Percentiles rank a stretch among this genome's conserved stretches.
Conservation (phyloP, 805 yeast genomes). For the Candida maesae region DNA sequence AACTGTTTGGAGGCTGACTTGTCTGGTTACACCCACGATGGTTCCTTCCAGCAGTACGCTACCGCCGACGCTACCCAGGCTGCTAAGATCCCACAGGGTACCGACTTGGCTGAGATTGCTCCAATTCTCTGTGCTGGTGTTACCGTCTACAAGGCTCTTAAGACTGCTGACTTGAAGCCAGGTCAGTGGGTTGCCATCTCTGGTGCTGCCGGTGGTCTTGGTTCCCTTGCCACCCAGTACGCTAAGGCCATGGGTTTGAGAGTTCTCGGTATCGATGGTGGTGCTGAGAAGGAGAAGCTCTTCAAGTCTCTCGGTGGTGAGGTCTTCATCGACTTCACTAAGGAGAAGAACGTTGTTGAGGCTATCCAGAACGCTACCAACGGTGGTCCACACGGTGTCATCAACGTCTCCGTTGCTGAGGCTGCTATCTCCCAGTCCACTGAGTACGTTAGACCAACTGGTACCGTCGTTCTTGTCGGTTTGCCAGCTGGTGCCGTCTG, state of each 20-base stretch:
- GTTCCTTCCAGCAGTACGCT: slow-evolving; percentile 88
- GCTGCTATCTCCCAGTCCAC: slow-evolving; percentile 60
- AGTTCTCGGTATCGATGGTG: slow-evolving; percentile 70
- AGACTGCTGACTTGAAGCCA: slow-evolving; percentile 65
- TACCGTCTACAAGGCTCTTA: slow-evolving; percentile 86
- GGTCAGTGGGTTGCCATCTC: slow-evolving; percentile 76
- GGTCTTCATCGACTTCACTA: slow-evolving; percentile 55
- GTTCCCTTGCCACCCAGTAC: slow-evolving; percentile 69
- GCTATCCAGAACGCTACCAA: slow-evolving; percentile 54
- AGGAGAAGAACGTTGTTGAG: slow-evolving; percentile 49
- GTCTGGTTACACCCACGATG: slow-evolving; percentile 87
- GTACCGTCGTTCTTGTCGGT: slow-evolving; percentile 71
- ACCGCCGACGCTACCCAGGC: slow-evolving; percentile 88
- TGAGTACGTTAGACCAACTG: slow-evolving; percentile 59
- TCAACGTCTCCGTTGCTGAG: slow-evolving; percentile 73
- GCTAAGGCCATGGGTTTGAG: slow-evolving; percentile 76
- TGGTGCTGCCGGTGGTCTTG: slow-evolving; percentile 82
- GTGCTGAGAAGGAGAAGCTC: slow-evolving; percentile 55
- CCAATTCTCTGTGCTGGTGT: slow-evolving; percentile 91
- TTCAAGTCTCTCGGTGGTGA: slow-evolving; percentile 64
- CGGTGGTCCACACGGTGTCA: slow-evolving; percentile 76
- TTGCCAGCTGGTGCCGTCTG: slow-evolving; percentile 78
- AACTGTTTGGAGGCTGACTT: slow-evolving; percentile 67
- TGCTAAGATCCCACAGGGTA: slow-evolving; percentile 68
- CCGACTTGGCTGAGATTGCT: slow-evolving; percentile 71